phyloP scores from a whole-genome alignment of 2,329 filamentous ascomycete genomes.

The Botryotinia globosa region DNA sequence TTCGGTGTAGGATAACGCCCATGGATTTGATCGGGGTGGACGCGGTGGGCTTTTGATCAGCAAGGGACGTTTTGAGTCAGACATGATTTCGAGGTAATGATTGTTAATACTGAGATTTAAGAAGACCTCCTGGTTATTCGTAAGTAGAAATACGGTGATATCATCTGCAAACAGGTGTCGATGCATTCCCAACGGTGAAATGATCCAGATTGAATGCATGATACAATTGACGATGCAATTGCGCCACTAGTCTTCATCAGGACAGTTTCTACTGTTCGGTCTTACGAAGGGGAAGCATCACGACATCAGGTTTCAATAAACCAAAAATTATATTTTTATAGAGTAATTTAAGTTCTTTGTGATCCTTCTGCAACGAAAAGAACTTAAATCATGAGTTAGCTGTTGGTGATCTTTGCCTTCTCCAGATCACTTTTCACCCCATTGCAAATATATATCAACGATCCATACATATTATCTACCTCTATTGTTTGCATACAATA shows the following conservation, averaged over 20 bases:
- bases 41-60: conserved; percentile 26
- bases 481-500: background rate
- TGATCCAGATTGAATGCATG: background rate
- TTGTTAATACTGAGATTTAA: too few relatives aligned
- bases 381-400: background rate
- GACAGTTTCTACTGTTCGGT: background rate
- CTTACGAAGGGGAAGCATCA: too few relatives aligned
- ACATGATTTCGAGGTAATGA: background rate
- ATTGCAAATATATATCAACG: background rate
- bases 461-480: background rate
- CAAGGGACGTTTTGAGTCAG: conserved; percentile 20
- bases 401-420: background rate
- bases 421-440: background rate
- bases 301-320: background rate
- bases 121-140: background rate
- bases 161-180: background rate
- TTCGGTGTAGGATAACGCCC: conserved; percentile 28
- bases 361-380: background rate
- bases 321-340: background rate
- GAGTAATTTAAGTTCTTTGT: background rate
- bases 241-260: background rate
- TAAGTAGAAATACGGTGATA: background rate
- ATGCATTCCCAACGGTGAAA: background rate
- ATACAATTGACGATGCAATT: background rate
- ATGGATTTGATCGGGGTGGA: conserved; percentile 22